Percentiles rank a stretch among this genome's conserved stretches.
Conservation (phyloP, 805 yeast species). For the Pichia heedii region DNA sequence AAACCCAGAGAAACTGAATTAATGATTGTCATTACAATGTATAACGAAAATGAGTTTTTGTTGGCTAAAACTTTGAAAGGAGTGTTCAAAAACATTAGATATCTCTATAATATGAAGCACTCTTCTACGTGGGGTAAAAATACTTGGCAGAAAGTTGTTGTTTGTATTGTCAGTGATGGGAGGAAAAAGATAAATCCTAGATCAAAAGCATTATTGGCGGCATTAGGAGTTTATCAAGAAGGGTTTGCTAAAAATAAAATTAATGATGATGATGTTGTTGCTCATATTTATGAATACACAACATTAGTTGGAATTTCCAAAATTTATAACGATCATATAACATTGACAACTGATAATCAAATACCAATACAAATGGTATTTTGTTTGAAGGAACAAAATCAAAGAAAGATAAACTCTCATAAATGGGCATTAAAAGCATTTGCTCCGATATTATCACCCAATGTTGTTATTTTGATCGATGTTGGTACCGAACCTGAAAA, state of each 20-base stretch:
- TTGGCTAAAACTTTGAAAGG: conserved; percentile 85
- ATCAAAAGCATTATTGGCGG: conserved; percentile 70
- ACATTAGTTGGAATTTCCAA: conserved; percentile 79
- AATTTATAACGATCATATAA: conserved; percentile 48
- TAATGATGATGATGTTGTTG: conserved; percentile 69
- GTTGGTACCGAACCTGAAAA: conserved; percentile 91
- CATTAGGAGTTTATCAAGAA: conserved; percentile 88
- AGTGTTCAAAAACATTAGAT: conserved; percentile 76
- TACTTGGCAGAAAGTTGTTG: conserved; percentile 90
- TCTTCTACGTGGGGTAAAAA: conserved; percentile 88
- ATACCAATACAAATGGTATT: conserved; percentile 84
- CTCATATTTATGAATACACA: conserved; percentile 91
- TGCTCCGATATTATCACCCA: conserved; percentile 73
- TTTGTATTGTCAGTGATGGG: conserved; percentile 87
- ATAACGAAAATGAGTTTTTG: conserved; percentile 77
- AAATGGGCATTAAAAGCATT: conserved; percentile 96
- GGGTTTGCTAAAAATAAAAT: conserved; percentile 92
- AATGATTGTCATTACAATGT: conserved; percentile 79
- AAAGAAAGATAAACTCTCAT: conserved; percentile 88
- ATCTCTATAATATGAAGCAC: conserved; percentile 54
- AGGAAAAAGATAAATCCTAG: conserved; percentile 74
- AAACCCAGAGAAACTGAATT: conserved; percentile 80
- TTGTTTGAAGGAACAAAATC: conserved; percentile 83
- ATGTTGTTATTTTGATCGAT: conserved; percentile 75
- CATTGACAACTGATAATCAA: conserved; percentile 53